Base-by-base conservation (phyloP, 2,329 filamentous ascomycete species). In the Claviceps maximensis region DNA sequence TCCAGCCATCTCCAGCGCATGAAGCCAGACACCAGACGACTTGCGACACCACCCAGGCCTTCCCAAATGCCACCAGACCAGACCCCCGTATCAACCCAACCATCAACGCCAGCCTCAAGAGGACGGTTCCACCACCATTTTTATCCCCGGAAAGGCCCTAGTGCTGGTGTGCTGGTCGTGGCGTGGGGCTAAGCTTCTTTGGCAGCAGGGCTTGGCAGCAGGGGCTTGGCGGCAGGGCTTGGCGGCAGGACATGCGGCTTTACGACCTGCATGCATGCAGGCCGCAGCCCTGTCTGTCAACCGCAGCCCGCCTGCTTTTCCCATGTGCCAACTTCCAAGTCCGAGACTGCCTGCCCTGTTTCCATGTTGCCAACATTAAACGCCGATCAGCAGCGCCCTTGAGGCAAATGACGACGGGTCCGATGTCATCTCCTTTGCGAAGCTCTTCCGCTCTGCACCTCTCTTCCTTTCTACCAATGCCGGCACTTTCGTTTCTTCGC, bases 181-280 rank as follows among this genome's bases (percentile, higher is more conserved):
- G n/a, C n/a, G n/a, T n/a, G n/a, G 36, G n/a, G 15, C 36, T 8
- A 38, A 38, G n/a, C 31, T 12, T 33, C 9, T 33, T 33, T 7
- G 36, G 36, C 36, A n/a, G 36, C 36, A 38, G 36, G 17, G 36
- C 36, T 38, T 38, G 36, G 36, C 36, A n/a, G 5, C 36, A n/a
- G n/a, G 36, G 27, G 23, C 33, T n/a, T 33, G 50, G 45, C 36
- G 41, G 50, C 25, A n/a, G 36, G 27, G 23, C 33, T n/a, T 33
- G 50, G 45, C 36, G 41, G 50, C 25, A 48, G 31, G 9, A 33
- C 31, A 33, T 33, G 31, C 31, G 13, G 27, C 45, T 48, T 52
- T 48, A 52, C 50, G 50, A 52, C 46, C 29, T 47, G 46, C 46
- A 36, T 21, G 42, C 27, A 31, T 31, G 45, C 45, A 47, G 45